Evolutionary conservation across 2,329 filamentous ascomycete genomes (phyloP).

Genomic region (Polytolypa hystricis): DNA sequence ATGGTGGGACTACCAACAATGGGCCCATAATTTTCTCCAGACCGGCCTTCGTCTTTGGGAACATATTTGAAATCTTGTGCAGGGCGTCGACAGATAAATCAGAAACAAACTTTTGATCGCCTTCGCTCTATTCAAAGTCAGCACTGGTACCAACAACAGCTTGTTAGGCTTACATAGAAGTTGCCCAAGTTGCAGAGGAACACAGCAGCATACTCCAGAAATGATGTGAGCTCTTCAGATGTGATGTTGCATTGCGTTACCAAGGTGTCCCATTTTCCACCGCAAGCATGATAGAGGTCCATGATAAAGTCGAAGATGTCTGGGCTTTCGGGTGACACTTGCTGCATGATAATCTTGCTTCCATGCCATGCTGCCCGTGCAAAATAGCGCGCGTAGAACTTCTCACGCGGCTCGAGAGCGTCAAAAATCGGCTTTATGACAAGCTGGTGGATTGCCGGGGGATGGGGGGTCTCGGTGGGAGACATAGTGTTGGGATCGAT

Average conservation of each 20-base stretch:
- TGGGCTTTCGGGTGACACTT: slow-evolving; percentile 42
- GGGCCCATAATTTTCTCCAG: slow-evolving; percentile 7
- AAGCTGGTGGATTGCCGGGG: background rate
- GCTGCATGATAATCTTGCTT: slow-evolving; percentile 39
- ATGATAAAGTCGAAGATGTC: slow-evolving; percentile 46
- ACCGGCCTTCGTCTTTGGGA: background rate
- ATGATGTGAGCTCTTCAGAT: slow-evolving; percentile 28
- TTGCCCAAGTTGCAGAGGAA: slow-evolving; percentile 46
- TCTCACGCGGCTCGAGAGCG: slow-evolving; percentile 9
- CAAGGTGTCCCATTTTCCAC: slow-evolving; percentile 39
- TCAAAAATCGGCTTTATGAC: slow-evolving; percentile 8
- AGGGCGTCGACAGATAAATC: slow-evolving; percentile 11
- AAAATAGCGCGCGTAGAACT: slow-evolving; percentile 17
- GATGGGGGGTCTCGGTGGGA: background rate
- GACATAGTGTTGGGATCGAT: background rate
- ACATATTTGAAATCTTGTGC: slow-evolving; percentile 6
- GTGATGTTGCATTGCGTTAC: slow-evolving; percentile 28
- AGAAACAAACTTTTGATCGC: slow-evolving; percentile 20
- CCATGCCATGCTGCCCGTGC: slow-evolving; percentile 9
- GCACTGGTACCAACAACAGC: background rate
- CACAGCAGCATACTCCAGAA: slow-evolving; percentile 33
- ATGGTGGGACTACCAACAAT: slow-evolving; percentile 8
- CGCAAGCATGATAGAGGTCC: slow-evolving; percentile 35
- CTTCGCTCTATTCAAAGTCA: slow-evolving; percentile 13
- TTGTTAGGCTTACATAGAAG: slow-evolving; percentile 25